Percentiles rank a stretch among this genome's conserved stretches.
Evolutionary conservation across 1,139 yeast species (phyloP).

Genomic region (Blastobotrys arbuscula): DNA sequence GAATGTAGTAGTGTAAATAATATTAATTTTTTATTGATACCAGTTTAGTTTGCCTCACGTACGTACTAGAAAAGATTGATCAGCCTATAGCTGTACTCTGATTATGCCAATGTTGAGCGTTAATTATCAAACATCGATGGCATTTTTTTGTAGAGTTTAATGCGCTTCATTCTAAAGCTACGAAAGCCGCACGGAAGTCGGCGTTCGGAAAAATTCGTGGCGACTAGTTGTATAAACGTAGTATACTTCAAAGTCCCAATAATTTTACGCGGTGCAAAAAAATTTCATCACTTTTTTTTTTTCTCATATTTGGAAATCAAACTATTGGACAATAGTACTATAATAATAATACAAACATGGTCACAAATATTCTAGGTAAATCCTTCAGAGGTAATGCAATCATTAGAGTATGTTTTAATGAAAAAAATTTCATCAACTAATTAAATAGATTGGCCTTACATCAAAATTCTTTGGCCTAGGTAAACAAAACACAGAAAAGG

Average conservation of each 20-base stretch:
- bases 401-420: constrained; percentile 27
- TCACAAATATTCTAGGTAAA: constrained; percentile 38
- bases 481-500: constrained; percentile 57
- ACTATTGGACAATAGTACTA: neutral
- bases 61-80: too few relatives aligned
- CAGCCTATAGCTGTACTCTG: too few relatives aligned
- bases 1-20: too few relatives aligned
- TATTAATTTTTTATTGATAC: too few relatives aligned
- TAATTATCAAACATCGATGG: too few relatives aligned
- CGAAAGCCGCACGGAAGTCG: neutral
- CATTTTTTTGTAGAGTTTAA: neutral
- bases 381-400: constrained; percentile 38
- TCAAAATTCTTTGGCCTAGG: constrained; percentile 87
- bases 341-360: constrained; percentile 25
- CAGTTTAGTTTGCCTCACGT: too few relatives aligned
- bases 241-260: neutral
- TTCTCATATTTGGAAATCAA: neutral
- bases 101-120: too few relatives aligned
- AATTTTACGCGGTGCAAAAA: neutral
- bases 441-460: constrained; percentile 62
- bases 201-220: too few relatives aligned
- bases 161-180: neutral
- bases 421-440: neutral
- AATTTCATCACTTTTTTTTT: neutral
- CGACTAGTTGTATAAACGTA: neutral